These are phyloP conservation scores for Diaporthe sp. DNA, from an alignment of 2,329 filamentous ascomycete genomes.

Conservation along the genomic window DNA sequence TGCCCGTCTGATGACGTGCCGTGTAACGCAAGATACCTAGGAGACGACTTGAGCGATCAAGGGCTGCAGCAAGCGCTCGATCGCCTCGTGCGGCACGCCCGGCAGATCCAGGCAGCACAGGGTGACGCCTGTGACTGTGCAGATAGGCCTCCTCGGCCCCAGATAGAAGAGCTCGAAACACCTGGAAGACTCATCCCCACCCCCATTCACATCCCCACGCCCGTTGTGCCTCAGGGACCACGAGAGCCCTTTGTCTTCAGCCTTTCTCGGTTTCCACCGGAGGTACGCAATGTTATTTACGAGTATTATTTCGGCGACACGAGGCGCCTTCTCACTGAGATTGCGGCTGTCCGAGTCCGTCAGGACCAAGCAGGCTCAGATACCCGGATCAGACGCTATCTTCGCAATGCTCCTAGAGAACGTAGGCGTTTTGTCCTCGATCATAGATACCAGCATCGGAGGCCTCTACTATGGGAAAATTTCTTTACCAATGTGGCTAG, in stretches of 20 bases:
- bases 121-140: neutral
- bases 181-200: too few relatives aligned
- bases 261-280: too few relatives aligned
- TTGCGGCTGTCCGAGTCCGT: conserved; percentile 6
- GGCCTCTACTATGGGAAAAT: too few relatives aligned
- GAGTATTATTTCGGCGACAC: too few relatives aligned
- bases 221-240: too few relatives aligned
- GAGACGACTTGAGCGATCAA: neutral
- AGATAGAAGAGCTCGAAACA: too few relatives aligned
- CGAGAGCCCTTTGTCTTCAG: too few relatives aligned
- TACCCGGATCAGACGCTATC: neutral
- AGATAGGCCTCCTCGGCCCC: neutral
- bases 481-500: too few relatives aligned
- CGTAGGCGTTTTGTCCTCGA: neutral
- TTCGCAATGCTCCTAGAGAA: neutral
- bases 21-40: neutral
- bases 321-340: neutral
- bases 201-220: too few relatives aligned
- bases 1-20: neutral
- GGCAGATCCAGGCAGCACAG: neutral
- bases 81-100: neutral
- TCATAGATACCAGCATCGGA: too few relatives aligned
- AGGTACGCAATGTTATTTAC: too few relatives aligned
- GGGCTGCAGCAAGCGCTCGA: neutral
- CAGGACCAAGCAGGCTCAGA: neutral